A percentile compares a stretch with the other conserved stretches of the same genome.
Evolutionary conservation across 1,284 basidiomycete genomes (phyloP).

Genomic region (Erythrobasidium hasegawianum): DNA sequence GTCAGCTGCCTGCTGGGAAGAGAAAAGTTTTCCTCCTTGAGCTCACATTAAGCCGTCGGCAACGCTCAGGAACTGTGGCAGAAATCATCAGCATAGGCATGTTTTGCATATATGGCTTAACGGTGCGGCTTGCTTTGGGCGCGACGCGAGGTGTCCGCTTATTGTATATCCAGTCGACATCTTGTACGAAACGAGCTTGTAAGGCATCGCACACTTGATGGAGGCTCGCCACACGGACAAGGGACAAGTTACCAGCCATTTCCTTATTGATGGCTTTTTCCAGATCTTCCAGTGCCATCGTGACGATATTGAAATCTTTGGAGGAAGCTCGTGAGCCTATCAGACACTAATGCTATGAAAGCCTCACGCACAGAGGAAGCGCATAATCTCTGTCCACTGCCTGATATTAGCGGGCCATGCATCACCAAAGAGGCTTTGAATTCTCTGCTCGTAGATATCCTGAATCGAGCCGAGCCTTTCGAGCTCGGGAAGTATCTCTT

Average conservation of each 20-base stretch:
- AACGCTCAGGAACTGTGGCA: neutral
- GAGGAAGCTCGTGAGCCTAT: too few species aligned
- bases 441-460: conserved; percentile 5
- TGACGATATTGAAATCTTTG: conserved; percentile 21
- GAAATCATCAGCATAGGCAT: neutral
- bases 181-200: conserved; percentile 4
- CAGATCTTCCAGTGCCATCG: conserved; percentile 16
- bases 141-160: neutral
- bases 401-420: neutral
- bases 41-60: neutral
- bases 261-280: conserved; percentile 19
- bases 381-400: conserved; percentile 10
- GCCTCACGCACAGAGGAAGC: conserved; percentile 16
- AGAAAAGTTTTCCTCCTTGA: neutral
- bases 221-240: neutral
- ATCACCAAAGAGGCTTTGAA: conserved; percentile 3
- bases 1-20: neutral
- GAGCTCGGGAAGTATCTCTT: conserved; percentile 15
- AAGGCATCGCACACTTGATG: conserved; percentile 8
- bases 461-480: conserved; percentile 4
- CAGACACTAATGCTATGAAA: neutral
- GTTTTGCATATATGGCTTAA: too few species aligned
- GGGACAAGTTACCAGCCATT: conserved; percentile 2
- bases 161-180: neutral
- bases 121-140: neutral